Evolutionary conservation across 1,139 yeast genomes (phyloP).

Genomic region (Saccharomyces hybrid): DNA sequence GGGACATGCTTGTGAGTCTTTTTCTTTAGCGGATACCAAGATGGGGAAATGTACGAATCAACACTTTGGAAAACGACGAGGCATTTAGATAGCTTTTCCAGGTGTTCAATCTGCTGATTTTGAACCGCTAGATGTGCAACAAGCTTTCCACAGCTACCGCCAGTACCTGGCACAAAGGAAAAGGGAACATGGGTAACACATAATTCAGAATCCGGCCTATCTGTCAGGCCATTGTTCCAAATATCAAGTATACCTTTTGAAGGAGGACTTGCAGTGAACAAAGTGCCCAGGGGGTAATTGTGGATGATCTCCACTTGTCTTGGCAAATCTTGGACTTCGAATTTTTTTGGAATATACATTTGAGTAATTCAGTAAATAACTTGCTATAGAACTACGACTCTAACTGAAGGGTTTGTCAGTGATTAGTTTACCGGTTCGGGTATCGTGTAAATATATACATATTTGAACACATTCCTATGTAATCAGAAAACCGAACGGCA

Average conservation of each 20-base stretch:
- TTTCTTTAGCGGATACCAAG: conserved; percentile 52
- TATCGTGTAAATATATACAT: not conserved
- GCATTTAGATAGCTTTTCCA: conserved; percentile 38
- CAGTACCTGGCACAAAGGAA: not conserved
- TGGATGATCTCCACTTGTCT: conserved; percentile 12
- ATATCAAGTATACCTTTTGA: conserved; percentile 38
- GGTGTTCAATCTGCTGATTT: conserved; percentile 47
- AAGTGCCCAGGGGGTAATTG: conserved; percentile 13
- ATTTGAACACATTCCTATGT: not conserved
- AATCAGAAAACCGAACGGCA: not conserved
- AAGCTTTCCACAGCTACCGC: conserved; percentile 37
- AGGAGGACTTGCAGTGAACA: conserved; percentile 9
- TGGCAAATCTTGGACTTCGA: conserved; percentile 10
- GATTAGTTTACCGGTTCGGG: not conserved
- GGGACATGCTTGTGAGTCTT: conserved; percentile 60
- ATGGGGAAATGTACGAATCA: conserved; percentile 53
- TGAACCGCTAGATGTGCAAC: conserved; percentile 52
- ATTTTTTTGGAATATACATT: conserved; percentile 15
- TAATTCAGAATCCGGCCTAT: not conserved
- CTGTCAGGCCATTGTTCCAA: conserved; percentile 33
- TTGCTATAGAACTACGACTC: not conserved
- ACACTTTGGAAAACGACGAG: conserved; percentile 50
- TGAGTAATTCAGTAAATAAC: not conserved
- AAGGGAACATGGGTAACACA: not conserved
- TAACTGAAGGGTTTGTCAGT: not conserved